Evolutionary conservation across 2,329 filamentous ascomycete species (phyloP).

Genomic region (Fusarium sp.): DNA sequence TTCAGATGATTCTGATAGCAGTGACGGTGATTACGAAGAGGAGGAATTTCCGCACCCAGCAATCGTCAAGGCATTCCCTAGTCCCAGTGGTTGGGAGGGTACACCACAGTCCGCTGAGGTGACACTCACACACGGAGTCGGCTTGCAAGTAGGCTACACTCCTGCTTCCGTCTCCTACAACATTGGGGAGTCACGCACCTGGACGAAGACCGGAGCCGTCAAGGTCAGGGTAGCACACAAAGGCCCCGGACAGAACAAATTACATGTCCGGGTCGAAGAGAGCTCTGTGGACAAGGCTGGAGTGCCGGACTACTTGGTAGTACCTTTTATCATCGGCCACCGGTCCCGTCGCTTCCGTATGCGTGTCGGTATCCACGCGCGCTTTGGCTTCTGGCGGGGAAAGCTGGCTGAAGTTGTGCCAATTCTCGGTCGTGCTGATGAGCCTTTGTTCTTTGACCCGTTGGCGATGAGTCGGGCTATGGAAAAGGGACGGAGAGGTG

Average conservation of each 20-base stretch:
- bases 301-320: not conserved
- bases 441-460: not conserved
- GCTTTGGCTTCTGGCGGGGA: not conserved
- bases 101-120: not conserved
- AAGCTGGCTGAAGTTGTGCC: not conserved
- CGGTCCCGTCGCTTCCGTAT: not conserved
- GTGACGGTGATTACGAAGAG: not conserved
- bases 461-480: not conserved
- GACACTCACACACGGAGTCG: not conserved
- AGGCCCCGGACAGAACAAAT: not conserved
- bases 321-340: not conserved
- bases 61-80: not conserved
- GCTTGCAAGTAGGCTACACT: not conserved
- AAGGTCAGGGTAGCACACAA: not conserved
- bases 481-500: not conserved
- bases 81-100: not conserved
- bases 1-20: not conserved
- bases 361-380: not conserved
- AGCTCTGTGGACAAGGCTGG: not conserved
- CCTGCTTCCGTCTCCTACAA: not conserved
- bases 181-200: not conserved
- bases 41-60: not conserved
- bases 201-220: not conserved
- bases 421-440: not conserved
- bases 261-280: not conserved